Evolutionary conservation across 1,284 basidiomycete species (phyloP), one percentile per base, ranked within the genome.

Genomic region (Malassezia slooffiae): DNA sequence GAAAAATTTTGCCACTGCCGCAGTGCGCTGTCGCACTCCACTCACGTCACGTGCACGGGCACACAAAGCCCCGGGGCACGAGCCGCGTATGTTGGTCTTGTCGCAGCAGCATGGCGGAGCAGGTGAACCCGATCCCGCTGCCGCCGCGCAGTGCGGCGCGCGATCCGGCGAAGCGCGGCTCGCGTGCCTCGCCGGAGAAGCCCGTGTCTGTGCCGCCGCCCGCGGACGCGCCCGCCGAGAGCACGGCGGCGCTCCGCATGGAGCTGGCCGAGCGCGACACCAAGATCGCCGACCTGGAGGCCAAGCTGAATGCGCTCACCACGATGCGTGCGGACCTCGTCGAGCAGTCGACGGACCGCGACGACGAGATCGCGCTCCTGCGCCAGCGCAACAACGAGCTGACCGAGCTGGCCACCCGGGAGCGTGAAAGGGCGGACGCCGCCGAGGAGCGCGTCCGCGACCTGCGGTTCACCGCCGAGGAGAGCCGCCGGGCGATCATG

Each of bases 401-500:
- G 12, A 33, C 54, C 20, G 33, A 44, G 11, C 41, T 52, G 22
- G 23, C 19, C 34, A 43, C 3, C 20, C 32, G 12, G 43, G 45
- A 54, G 38, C 52, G 50, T 13, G 39, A 34, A 20, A 40, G 46
- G 12, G 46, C 52, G 3, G 61, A 59, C 41, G 53, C 41, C 17
- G 61, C 61, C 9, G 55, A 57, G 4, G 60, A 62, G 27, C 48
- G 60, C 11, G 60, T 65, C 44, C 60, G 60, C 22, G 60, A 62
- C 30, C 50, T 65, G 28, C 53, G 62, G 16, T 48, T 57, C n/a
- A 48, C 58, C n/a, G 56, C 55, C 20, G 62, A 65, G 28, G 62
- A 65, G 36, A 55, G 54, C 29, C 47, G 62, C 9, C 49, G 60
- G 4, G 62, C 62, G 27, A 62, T 65, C 49, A 65, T 65, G 62